Base-by-base conservation (phyloP, 73 alveolate species). In the Paramecium biaurelia region DNA sequence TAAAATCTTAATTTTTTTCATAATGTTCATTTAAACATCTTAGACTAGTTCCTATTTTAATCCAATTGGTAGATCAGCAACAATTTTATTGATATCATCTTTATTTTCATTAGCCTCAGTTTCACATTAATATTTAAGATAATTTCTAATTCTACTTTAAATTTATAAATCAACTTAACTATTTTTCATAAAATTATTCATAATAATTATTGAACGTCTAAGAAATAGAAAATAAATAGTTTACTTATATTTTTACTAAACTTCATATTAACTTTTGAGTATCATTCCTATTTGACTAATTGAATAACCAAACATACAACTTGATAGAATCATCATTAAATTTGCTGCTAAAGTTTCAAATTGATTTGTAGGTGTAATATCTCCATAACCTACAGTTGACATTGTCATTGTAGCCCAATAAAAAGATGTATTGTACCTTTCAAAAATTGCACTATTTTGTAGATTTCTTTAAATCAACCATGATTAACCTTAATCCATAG, bases 331-430 rank as follows among this genome's bases (percentile, higher is more conserved):
- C 94, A 89, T 89, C 37, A 63, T 45, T 12, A 68, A 26, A 18
- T 57, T 59, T 10, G 88, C 57, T 21, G 74, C 67, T 8, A 89
- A 26, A 5, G 63, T 42, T 41, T 89, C 94, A 23, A 12, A 8
- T 5, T 76, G 56, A 89, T 89, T 89, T 5, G 42, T n/a, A 89
- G 94, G 92, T 12, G 92, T 89, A 21, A 89, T 70, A 28, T 89
- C 94, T 41, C 94, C 94, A 89, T 89, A 89, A 4, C 94, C 94
- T 41, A 82, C 87, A 4, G 94, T 89, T n/a, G 90, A 37, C 94
- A 89, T 89, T 20, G 94, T 89, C 79, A 82, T 89, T 26, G 87
- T 82, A 18, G 92, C 87, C 94, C 94, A 89, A 45, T 89, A 89
- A 38, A 89, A 89, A 2, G 94, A 32, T 30, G 70, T 57, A 23